Conservation (phyloP, 2,329 filamentous ascomycete genomes). For the Knoxdaviesia capensis region DNA sequence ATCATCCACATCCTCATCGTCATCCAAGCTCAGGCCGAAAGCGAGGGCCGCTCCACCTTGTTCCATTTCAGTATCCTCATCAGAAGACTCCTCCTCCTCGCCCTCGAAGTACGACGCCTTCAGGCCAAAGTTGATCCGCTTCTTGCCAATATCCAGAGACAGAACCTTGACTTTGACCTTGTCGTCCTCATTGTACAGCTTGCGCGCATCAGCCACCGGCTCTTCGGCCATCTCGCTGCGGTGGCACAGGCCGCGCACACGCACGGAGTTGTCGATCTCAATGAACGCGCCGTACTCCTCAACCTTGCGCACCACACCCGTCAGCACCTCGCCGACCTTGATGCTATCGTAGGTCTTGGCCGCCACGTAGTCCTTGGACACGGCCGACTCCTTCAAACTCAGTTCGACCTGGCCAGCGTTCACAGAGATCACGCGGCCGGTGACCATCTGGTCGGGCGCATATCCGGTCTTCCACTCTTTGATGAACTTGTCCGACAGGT, state of each 20-base stretch:
- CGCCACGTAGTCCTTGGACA: constrained; percentile 61
- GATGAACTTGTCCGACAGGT: constrained; percentile 75
- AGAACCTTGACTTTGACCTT: constrained; percentile 81
- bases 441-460: constrained; percentile 75
- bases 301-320: constrained; percentile 80
- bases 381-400: constrained; percentile 67
- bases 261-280: constrained; percentile 66
- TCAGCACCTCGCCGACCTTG: constrained; percentile 60
- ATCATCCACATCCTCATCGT: constrained; percentile 21
- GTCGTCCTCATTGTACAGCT: constrained; percentile 79
- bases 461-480: constrained; percentile 93
- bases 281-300: constrained; percentile 93
- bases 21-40: constrained; percentile 10
- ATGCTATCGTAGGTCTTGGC: constrained; percentile 59
- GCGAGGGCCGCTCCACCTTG: constrained; percentile 22
- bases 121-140: constrained; percentile 70
- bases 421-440: constrained; percentile 59
- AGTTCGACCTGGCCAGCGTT: constrained; percentile 55
- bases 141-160: constrained; percentile 53
- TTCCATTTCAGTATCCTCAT: constrained; percentile 26
- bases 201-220: constrained; percentile 62
- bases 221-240: constrained; percentile 80
- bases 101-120: constrained; percentile 82
- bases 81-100: constrained; percentile 25
- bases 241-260: constrained; percentile 86